These are phyloP conservation scores for Phyllostachys edulis DNA, from an alignment of 176 grass and related monocot species.

Conservation along the genomic window DNA sequence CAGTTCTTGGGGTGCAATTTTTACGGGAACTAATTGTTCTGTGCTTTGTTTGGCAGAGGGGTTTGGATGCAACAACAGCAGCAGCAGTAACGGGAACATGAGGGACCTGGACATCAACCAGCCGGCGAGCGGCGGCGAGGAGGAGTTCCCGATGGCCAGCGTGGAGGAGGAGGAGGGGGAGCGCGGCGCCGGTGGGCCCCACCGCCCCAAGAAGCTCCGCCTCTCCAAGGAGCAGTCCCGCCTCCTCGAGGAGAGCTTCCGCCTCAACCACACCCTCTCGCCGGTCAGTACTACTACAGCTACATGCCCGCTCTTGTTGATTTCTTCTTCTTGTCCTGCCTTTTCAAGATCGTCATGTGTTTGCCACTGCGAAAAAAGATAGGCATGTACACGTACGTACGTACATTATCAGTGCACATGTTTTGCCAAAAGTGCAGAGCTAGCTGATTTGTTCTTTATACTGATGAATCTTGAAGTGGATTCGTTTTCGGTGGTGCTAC, in stretches of 20 bases:
- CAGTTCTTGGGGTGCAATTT: background rate
- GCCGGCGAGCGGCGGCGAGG: slow-evolving; percentile 78
- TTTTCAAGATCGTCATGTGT: background rate
- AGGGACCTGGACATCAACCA: slow-evolving; percentile 95
- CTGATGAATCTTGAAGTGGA: slow-evolving; percentile 25
- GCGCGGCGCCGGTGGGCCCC: slow-evolving; percentile 42
- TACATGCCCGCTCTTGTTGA: background rate
- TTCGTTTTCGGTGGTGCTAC: background rate
- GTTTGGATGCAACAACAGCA: slow-evolving; percentile 31
- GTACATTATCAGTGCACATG: background rate
- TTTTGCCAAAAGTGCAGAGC: background rate
- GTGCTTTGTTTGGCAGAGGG: slow-evolving; percentile 48
- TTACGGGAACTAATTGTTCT: background rate
- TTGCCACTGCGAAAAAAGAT: background rate
- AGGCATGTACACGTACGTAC: background rate
- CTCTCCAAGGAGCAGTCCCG: slow-evolving; percentile 92
- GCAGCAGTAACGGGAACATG: slow-evolving; percentile 28
- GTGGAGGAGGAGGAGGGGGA: slow-evolving; percentile 74
- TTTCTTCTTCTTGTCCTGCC: background rate
- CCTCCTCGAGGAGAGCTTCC: slow-evolving; percentile 89
- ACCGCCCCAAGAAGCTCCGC: slow-evolving; percentile 83
- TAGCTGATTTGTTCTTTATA: background rate
- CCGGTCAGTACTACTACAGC: slow-evolving; percentile 44
- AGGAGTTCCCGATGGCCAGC: slow-evolving; percentile 73
- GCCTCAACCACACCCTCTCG: slow-evolving; percentile 82